Evolutionary conservation across 352 stramenopile species (phyloP), one percentile per base, ranked within the genome.

Genomic region (Phytophthora idaei): DNA sequence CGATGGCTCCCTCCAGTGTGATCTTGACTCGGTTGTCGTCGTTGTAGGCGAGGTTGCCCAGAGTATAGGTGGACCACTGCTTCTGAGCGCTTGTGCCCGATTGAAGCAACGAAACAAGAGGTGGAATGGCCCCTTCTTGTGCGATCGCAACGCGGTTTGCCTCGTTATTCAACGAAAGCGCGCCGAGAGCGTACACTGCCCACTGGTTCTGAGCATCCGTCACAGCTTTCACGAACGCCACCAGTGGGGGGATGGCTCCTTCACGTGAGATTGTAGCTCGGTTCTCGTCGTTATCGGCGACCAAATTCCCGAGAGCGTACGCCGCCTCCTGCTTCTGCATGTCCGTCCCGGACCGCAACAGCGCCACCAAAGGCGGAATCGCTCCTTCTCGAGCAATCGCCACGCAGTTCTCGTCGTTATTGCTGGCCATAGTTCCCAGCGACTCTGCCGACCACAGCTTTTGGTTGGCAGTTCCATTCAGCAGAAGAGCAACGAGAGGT

Each of bases 171-270:
- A 71, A 21, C 3, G 32, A 61, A 6, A 73, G 45, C 2, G 27
- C 29, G 4, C 55, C 67, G 1, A 77, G 10, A 1, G 69, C 64
- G 25, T 67, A 66, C 12, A 70, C 54, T 1, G 59, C 64, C 49
- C 67, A 60, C 15, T 77, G 58, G 39, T 71, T 77, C 15, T 77
- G 64, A 9, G 42, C 54, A 10, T 71, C 57, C 8, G 54, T 73
- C 7, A 65, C 64, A 5, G 56, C 51, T 45, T 52, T 64, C 15
- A 77, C 37, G 32, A 77, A 72, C 0, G 21, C 53, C 1, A 73
- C 56, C 28, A 77, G 57, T 2, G 64, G 59, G n/a, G 59, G 54
- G 45, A 74, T 74, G 2, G 61, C 64, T n/a, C 59, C 59, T 51
- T 49, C 50, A 50, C 48, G 46, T 9, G 53, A 45, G 45, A 77